A percentile compares a stretch with the other conserved stretches of the same genome.
phyloP scores from a whole-genome alignment of 2,329 filamentous ascomycete genomes.

The Ciborinia camelliae region DNA sequence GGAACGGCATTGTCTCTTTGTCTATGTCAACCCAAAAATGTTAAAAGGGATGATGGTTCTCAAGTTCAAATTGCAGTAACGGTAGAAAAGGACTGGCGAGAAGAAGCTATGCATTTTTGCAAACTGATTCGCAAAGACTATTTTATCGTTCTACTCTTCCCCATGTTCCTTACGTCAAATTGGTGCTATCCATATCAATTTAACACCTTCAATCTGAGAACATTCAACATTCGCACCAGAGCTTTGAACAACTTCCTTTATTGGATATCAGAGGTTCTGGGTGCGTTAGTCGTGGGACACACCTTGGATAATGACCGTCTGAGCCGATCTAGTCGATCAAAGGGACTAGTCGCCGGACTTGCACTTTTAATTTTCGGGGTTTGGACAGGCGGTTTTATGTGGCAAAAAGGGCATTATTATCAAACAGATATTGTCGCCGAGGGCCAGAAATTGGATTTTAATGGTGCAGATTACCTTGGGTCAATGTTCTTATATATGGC shows the following conservation, averaged over 20 bases:
- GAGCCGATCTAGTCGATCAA: conserved; percentile 63
- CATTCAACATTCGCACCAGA: conserved; percentile 70
- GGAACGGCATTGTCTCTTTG: conserved; percentile 63
- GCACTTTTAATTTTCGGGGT: conserved; percentile 69
- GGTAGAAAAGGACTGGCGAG: conserved; percentile 81
- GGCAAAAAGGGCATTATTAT: conserved; percentile 58
- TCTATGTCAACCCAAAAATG: conserved; percentile 65
- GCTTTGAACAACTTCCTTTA: conserved; percentile 72
- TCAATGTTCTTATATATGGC: conserved; percentile 89
- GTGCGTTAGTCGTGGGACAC: conserved; percentile 68
- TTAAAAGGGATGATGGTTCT: conserved; percentile 72
- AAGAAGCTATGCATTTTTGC: conserved; percentile 69
- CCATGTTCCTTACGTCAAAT: conserved; percentile 75
- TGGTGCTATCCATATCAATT: conserved; percentile 78
- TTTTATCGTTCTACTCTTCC: conserved; percentile 71
- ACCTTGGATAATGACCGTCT: conserved; percentile 59
- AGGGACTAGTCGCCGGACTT: conserved; percentile 38
- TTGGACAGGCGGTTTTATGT: conserved; percentile 78
- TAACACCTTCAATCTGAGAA: conserved; percentile 64
- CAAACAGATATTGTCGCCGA: conserved; percentile 38
- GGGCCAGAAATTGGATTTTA: conserved; percentile 55
- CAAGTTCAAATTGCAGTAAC: conserved; percentile 66
- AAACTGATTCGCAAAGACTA: conserved; percentile 66
- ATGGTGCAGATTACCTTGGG: conserved; percentile 61
- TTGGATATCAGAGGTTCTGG: conserved; percentile 72